Percentiles rank a stretch among this genome's conserved stretches.
Conservation (phyloP, 2,329 filamentous ascomycete genomes). For the Talaromyces piceae region DNA sequence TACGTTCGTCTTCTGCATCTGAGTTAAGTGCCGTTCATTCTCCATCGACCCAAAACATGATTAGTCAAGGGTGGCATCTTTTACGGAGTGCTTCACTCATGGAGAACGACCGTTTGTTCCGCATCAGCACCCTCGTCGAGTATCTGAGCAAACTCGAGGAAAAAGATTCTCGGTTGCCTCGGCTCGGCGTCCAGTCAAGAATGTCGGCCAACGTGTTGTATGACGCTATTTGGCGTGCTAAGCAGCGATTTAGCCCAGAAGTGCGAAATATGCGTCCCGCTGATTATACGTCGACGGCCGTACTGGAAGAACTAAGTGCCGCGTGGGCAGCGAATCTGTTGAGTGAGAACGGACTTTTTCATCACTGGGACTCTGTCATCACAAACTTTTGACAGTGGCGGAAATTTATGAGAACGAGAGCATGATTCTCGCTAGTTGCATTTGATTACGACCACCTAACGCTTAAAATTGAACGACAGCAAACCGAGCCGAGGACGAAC, state of each 20-base stretch:
- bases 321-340: not conserved
- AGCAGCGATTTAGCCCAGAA: not conserved
- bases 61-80: not conserved
- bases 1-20: not conserved
- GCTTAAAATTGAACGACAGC: no score
- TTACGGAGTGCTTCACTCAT: not conserved
- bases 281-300: not conserved
- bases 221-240: not conserved
- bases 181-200: not conserved
- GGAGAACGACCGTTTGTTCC: not conserved
- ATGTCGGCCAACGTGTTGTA: not conserved
- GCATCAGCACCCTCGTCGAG: not conserved
- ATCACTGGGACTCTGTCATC: not conserved
- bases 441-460: no score
- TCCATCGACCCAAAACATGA: not conserved
- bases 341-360: not conserved
- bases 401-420: not conserved
- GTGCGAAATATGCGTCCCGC: not conserved
- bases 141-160: not conserved
- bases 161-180: not conserved
- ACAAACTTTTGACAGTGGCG: not conserved
- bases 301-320: not conserved
- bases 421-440: no score
- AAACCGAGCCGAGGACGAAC: no score
- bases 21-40: not conserved